phyloP scores from a whole-genome alignment of 371 early-diverging fungal genomes.

The Apophysomyces variabilis region DNA sequence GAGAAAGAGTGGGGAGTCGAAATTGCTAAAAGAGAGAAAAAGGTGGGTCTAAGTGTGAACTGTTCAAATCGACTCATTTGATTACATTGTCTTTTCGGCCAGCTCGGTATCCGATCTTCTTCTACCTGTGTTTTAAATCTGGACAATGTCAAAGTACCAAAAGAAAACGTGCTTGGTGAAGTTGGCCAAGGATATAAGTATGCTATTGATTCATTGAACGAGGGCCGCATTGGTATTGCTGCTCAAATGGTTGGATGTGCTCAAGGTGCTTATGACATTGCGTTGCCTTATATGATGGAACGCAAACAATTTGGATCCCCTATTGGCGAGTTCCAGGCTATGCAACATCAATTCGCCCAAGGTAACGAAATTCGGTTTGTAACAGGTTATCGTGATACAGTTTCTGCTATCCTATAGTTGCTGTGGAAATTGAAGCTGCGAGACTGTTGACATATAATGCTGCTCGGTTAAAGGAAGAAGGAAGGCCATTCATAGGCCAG shows the following conservation, averaged over 20 bases:
- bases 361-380: constrained; percentile 19
- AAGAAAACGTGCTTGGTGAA: constrained; percentile 85
- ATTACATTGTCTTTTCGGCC: constrained; percentile 6
- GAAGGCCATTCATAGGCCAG: constrained; percentile 85
- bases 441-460: constrained; percentile 95
- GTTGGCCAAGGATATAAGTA: constrained; percentile 97
- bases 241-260: constrained; percentile 97
- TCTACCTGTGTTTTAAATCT: constrained; percentile 92
- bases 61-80: neutral
- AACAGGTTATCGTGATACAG: neutral
- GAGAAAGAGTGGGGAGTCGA: constrained; percentile 93
- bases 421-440: constrained; percentile 94
- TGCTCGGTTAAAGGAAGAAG: constrained; percentile 92
- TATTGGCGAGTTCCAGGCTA: constrained; percentile 93
- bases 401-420: constrained; percentile 40
- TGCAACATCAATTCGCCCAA: constrained; percentile 97
- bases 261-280: constrained; percentile 90
- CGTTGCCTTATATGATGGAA: constrained; percentile 90
- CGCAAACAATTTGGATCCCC: constrained; percentile 89
- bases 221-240: constrained; percentile 96
- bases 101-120: constrained; percentile 95
- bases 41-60: constrained; percentile 45
- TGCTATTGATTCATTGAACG: constrained; percentile 96
- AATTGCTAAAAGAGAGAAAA: constrained; percentile 94
- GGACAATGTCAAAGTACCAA: constrained; percentile 90